Base-by-base conservation (phyloP, 345 rosid genomes). In the Aquilaria sinensis region DNA sequence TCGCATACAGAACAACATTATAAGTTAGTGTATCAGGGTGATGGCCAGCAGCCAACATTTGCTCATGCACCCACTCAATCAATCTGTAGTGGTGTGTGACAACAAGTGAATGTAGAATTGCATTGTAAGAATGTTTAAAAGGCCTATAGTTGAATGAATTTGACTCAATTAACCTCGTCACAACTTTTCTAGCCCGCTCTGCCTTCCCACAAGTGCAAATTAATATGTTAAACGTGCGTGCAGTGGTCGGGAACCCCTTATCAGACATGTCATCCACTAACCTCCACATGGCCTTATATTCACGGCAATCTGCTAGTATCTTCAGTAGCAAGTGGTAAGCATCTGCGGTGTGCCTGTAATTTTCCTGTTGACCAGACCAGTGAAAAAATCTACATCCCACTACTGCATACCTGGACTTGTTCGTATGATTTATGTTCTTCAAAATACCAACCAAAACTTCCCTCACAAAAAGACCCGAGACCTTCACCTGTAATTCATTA, bases 251-350 rank as follows among this genome's bases (percentile, higher is more conserved):
- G 53, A 77, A 75, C 2, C 97, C 87, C 9, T 84, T 87, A 67
- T 84, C 77, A 33, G 75, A 75, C 98, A 90, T 93, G 76, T 90
- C 97, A 73, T 90, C 96, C 2, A 81, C 84, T 50, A 90, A 72
- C 70, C 92, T 84, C 96, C 97, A 85, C 92, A 93, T 93, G 60
- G 97, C 90, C 88, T 75, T 85, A 63, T 70, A 86, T 79, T 87
- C 96, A 12, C 81, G 90, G 57, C 94, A 84, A 15, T 83, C 84
- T 2, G 96, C 85, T 72, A 84, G 80, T 69, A 88, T 83, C 76
- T 87, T 83, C 96, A 93, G 83, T 68, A 90, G 81, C 78, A 79
- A 75, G 75, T 90, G 87, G 71, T 87, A 93, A 0, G 85, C 37
- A 70, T 79, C 81, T 4, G 75, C 72, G 0, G 96, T 80, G 80